phyloP scores from a whole-genome alignment of 75 land plant species.

The Larix kaempferi region DNA sequence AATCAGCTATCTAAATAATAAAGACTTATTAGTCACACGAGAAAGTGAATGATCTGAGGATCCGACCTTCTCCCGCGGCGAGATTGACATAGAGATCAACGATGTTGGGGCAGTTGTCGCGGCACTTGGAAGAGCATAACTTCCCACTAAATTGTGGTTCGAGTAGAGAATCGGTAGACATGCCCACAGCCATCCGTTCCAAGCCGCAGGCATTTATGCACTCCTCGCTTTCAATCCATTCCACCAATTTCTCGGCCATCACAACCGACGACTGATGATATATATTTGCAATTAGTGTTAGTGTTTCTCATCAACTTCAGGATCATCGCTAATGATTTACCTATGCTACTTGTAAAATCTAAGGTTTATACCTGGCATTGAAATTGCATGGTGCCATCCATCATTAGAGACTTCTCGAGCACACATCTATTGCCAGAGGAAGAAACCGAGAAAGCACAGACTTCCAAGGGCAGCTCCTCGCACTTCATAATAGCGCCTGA shows the following conservation, averaged over 20 bases:
- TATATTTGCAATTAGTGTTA: not conserved
- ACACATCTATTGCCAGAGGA: conserved; percentile 44
- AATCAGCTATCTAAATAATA: too few species aligned
- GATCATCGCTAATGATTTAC: not conserved
- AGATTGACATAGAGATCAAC: conserved; percentile 67
- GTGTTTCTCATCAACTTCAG: too few species aligned
- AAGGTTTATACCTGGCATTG: conserved; percentile 7
- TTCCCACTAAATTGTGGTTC: conserved; percentile 32
- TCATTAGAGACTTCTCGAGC: conserved; percentile 14
- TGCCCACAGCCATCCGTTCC: conserved; percentile 55
- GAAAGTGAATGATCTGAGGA: not conserved
- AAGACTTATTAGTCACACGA: too few species aligned
- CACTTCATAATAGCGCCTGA: not conserved
- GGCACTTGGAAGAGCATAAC: conserved; percentile 60
- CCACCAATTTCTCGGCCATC: conserved; percentile 29
- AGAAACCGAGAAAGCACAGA: conserved; percentile 53
- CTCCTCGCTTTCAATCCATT: conserved; percentile 58
- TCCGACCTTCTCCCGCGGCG: conserved; percentile 73
- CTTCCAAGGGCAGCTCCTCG: conserved; percentile 30
- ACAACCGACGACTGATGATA: conserved; percentile 47
- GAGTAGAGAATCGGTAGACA: conserved; percentile 60
- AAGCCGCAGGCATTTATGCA: conserved; percentile 66
- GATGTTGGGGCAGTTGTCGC: conserved; percentile 64
- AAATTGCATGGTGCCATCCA: conserved; percentile 5
- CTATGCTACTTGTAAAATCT: not conserved